Evolutionary conservation across 352 stramenopile species (phyloP), one percentile per base, ranked within the genome.

Genomic region (Pythium aphanidermatum): DNA sequence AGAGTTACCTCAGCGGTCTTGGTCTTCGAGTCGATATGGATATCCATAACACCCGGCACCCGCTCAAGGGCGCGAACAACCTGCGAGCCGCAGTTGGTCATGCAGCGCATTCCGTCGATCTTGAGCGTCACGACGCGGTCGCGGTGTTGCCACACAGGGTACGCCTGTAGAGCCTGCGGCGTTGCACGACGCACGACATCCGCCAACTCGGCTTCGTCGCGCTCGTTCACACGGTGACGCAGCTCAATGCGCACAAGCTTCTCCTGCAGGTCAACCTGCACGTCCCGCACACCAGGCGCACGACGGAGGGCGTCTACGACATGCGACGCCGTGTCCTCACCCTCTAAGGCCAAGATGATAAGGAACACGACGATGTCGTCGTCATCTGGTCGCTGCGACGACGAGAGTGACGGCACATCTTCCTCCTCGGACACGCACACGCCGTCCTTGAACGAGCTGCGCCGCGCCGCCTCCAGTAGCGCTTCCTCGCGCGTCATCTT

Each of bases 71-170:
- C 83, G 27, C 68, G 68, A 51, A 92, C 84, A 27, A 95, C 81
- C 33, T 86, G 81, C 10, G 49, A 60, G 7, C 81, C 83, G 44
- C 83, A 95, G 57, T 91, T 93, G 20, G 70, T 91, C 75, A 92
- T 91, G 56, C 83, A 95, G 38, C 80, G 76, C 81, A 95, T 93
- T 16, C 83, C 83, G 12, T 90, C 68, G 35, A 95, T 74, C 23
- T 61, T 61, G 23, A 92, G 62, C 30, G 62, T 70, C 40, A 92
- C 77, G 30, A 89, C 83, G 41, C 80, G 80, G 35, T 92, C 77
- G 46, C 75, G 70, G 44, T 90, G 75, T 44, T 89, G 74, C 80
- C 80, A 92, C 52, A 92, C 77, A 1, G 80, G 80, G 43, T 87
- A 92, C 20, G 75, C 80, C 4, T 80, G 53, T 19, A 89, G 50